Evolutionary conservation across 768 basidiomycete genomes (phyloP), one percentile per base, ranked within the genome.

Genomic region (Stropharia rugosoannulata): DNA sequence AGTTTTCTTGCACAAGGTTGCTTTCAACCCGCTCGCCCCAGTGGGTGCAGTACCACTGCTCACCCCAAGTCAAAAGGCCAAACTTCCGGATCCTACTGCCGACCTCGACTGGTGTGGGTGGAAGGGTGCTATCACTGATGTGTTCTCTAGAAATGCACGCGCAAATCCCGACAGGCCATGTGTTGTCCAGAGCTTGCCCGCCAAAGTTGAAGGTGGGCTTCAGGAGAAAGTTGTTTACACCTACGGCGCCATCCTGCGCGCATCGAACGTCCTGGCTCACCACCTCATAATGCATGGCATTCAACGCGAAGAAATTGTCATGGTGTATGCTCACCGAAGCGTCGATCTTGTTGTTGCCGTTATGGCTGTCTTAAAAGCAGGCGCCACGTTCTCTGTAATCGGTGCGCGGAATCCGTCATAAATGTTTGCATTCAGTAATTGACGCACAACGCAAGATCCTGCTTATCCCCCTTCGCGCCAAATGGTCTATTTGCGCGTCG

Each of bases 71-170:
- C 93, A 98, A 71, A 79, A 78, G 51, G 74, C 71, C 11, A 78
- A 78, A 46, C 80, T 99, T 4, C 97, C 97, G 0, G 80, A 90
- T 65, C 94, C 96, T 2, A 85, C 83, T 10, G 88, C 84, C 13
- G 89, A 98, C 69, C 81, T 99, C 36, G 83, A 97, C 63, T 99
- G 97, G 96, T 96, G 93, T 70, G 95, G 89, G 49, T 99, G 89
- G 84, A 93, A 95, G 69, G 97, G 96, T 32, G 92, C 96, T 6
- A 98, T 99, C 66, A 93, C 96, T 12, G 90, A 96, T 67, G 84
- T 98, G 19, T 98, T 99, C 72, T 90, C 93, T 9, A 74, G 76
- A 37, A 98, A 99, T 73, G 97, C 97, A 2, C 76, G 80, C 10
- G 71, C 75, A 54, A 82, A 83, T 71, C 95, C 96, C 0, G 87